A percentile compares a stretch with the other conserved stretches of the same genome.
Conservation (phyloP, 352 stramenopile genomes). For the Phytophthora sp. region DNA sequence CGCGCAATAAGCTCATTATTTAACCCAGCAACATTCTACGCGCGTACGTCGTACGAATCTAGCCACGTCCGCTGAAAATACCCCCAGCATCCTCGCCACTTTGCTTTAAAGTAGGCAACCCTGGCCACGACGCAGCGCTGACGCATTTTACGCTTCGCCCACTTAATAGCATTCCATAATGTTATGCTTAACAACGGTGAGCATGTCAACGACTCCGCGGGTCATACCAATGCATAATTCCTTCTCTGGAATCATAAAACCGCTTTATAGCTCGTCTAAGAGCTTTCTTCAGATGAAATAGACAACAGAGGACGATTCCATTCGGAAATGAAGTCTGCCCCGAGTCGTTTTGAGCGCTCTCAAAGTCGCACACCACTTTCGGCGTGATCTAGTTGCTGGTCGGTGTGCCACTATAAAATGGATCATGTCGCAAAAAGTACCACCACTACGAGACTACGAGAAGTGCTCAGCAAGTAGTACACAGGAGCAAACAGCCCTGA, state of each 20-base stretch:
- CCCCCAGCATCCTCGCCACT: not conserved
- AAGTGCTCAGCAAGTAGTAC: conserved; percentile 19
- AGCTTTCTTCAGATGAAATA: not conserved
- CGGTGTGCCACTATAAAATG: conserved; percentile 6
- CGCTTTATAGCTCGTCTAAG: not conserved
- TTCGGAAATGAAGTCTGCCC: conserved; percentile 2
- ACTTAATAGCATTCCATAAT: not conserved
- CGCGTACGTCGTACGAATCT: not conserved
- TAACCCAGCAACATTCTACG: conserved; percentile 4
- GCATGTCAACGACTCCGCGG: not conserved
- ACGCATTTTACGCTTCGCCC: conserved; percentile 1
- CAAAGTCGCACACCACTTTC: conserved; percentile 6
- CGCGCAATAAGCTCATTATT: conserved; percentile 1
- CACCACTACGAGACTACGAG: not conserved
- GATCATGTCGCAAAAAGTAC: conserved; percentile 31
- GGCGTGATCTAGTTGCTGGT: not conserved
- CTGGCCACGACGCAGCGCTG: not conserved
- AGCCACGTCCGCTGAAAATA: conserved; percentile 13
- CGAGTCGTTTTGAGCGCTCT: not conserved
- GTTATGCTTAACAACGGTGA: conserved; percentile 1
- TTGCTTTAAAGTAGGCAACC: not conserved
- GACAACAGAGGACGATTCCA: not conserved
- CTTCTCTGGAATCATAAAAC: not conserved
- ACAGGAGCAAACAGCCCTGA: conserved; percentile 17
- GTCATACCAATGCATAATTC: not conserved